phyloP scores from a whole-genome alignment of 148 eudicot species.

The Euryodendron excelsum region DNA sequence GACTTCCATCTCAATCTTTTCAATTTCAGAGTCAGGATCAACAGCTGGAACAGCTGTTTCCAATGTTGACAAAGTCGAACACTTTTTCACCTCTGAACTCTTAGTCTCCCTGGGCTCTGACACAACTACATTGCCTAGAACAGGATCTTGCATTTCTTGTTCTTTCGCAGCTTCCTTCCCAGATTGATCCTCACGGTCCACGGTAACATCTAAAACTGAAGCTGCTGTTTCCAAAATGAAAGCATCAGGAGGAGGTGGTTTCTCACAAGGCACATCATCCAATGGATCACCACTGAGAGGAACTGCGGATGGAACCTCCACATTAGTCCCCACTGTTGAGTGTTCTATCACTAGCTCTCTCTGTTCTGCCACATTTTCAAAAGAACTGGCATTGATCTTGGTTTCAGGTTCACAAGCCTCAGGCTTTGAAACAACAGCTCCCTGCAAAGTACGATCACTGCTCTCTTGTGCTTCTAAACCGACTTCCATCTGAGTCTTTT shows the following conservation, averaged over 20 bases:
- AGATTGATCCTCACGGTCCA: neutral
- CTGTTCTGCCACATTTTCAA: neutral
- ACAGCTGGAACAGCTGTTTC: constrained; percentile 16
- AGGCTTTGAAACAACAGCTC: constrained; percentile 6
- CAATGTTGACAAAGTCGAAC: neutral
- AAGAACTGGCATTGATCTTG: neutral
- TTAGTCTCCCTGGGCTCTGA: constrained; percentile 9
- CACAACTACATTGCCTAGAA: neutral
- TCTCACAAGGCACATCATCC: neutral
- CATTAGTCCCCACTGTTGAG: neutral
- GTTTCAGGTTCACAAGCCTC: constrained; percentile 6
- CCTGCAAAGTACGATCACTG: constrained; percentile 10
- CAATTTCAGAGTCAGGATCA: constrained; percentile 5
- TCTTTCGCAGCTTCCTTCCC: neutral
- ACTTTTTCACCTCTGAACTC: no score
- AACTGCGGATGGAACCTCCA: constrained; percentile 2
- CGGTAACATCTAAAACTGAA: neutral
- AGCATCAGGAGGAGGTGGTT: neutral
- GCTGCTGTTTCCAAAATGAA: neutral
- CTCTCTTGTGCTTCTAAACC: constrained; percentile 12
- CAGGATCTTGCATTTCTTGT: neutral
- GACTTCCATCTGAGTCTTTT: constrained; percentile 5
- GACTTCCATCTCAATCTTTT: constrained; percentile 5
- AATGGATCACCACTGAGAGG: constrained; percentile 5
- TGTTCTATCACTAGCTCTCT: constrained; percentile 15